Percentiles rank a stretch among this genome's conserved stretches.
Evolutionary conservation across 306 rosid species (phyloP).

Genomic region (Glycyrrhiza uralensis): DNA sequence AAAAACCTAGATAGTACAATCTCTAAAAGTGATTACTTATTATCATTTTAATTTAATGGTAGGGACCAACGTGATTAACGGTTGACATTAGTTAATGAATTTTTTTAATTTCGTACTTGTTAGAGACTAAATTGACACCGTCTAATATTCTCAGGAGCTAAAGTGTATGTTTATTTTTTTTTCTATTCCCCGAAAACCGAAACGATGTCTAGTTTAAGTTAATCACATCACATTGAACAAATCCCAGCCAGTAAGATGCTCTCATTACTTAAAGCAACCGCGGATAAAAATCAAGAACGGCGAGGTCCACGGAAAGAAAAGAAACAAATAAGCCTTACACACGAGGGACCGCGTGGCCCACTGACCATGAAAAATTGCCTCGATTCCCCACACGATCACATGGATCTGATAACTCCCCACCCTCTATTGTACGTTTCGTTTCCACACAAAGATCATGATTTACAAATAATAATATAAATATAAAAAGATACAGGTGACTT

Average conservation of each 20-base stretch:
- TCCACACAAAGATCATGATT: neutral
- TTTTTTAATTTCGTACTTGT: too few species aligned
- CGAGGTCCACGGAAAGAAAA: neutral
- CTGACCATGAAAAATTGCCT: conserved; percentile 17
- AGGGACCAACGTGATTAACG: too few species aligned
- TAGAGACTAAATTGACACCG: too few species aligned
- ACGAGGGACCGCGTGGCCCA: conserved; percentile 14
- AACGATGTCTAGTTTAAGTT: neutral
- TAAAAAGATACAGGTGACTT: too few species aligned
- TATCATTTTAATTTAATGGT: too few species aligned
- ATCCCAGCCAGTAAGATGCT: conserved; percentile 19
- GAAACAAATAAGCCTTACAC: neutral
- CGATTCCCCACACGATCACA: neutral
- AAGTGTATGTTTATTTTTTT: too few species aligned
- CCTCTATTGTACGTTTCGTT: neutral
- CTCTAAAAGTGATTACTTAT: too few species aligned
- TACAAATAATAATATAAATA: too few species aligned
- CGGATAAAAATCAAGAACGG: neutral
- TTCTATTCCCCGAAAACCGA: neutral
- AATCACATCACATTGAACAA: neutral
- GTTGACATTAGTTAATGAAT: too few species aligned
- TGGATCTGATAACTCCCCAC: conserved; percentile 20
- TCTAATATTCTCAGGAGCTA: too few species aligned
- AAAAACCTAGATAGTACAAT: too few species aligned
- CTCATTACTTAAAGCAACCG: neutral